A percentile compares a stretch with the other conserved stretches of the same genome.
These are phyloP conservation scores for Naganishia sp. DNA, from an alignment of 1,284 basidiomycete genomes.

Conservation along the genomic window DNA sequence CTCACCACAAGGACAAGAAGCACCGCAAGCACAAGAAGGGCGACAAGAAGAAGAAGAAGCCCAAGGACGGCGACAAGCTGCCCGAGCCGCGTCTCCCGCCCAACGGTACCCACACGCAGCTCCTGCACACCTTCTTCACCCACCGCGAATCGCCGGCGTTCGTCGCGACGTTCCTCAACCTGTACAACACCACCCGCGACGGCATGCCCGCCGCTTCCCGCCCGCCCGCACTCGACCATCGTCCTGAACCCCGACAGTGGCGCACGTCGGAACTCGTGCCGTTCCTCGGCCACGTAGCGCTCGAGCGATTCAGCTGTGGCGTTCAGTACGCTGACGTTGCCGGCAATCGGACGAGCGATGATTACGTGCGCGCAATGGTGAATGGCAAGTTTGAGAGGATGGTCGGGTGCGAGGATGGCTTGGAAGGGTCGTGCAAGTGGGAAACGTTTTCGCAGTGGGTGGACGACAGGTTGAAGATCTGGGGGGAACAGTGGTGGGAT, in stretches of 20 bases:
- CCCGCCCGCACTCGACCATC: constrained; percentile 43
- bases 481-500: constrained; percentile 29
- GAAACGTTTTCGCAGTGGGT: constrained; percentile 48
- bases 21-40: constrained; percentile 11
- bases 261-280: constrained; percentile 54
- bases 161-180: constrained; percentile 53
- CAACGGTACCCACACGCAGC: constrained; percentile 50
- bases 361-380: constrained; percentile 53
- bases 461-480: constrained; percentile 38
- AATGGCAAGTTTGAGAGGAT: constrained; percentile 54
- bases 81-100: constrained; percentile 48
- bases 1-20: constrained; percentile 11
- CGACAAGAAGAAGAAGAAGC: constrained; percentile 25
- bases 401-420: constrained; percentile 51
- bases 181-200: constrained; percentile 52
- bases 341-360: constrained; percentile 34
- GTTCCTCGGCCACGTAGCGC: constrained; percentile 55
- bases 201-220: constrained; percentile 38
- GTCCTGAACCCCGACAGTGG: constrained; percentile 48
- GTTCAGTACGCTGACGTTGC: constrained; percentile 11
- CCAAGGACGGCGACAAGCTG: constrained; percentile 35
- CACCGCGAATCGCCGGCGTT: constrained; percentile 57
- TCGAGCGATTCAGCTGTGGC: constrained; percentile 51
- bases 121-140: constrained; percentile 54
- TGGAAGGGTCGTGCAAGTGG: constrained; percentile 49